phyloP scores from a whole-genome alignment of 2,329 filamentous ascomycete species.

The Grosmannia serpens region DNA sequence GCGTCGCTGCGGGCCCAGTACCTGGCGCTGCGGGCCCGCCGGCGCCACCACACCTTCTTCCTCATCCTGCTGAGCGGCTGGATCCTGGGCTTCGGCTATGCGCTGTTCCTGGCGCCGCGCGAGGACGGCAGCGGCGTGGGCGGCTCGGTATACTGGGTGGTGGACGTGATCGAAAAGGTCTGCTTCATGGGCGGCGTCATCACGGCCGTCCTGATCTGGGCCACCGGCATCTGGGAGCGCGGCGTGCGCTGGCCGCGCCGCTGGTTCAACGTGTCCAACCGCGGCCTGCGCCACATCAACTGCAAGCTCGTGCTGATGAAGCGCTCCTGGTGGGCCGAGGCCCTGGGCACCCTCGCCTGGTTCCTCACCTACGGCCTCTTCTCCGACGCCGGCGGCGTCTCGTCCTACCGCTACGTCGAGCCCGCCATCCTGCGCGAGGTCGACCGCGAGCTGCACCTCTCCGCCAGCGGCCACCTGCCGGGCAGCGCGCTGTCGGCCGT shows the following conservation, averaged over 20 bases:
- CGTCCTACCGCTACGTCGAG: conserved; percentile 68
- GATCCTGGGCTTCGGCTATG: conserved; percentile 78
- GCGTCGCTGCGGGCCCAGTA: conserved; percentile 88
- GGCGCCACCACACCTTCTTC: conserved; percentile 89
- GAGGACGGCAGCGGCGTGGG: conserved; percentile 88
- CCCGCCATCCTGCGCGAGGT: conserved; percentile 46
- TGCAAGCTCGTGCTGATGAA: conserved; percentile 88
- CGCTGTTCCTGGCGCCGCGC: conserved; percentile 86
- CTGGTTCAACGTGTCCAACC: conserved; percentile 82
- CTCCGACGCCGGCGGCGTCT: conserved; percentile 50
- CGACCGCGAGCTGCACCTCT: conserved; percentile 44
- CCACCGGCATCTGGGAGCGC: conserved; percentile 90
- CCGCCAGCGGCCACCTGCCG: conserved; percentile 27
- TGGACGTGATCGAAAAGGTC: conserved; percentile 82
- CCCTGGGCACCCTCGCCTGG: conserved; percentile 61
- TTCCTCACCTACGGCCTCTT: conserved; percentile 66
- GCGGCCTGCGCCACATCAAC: conserved; percentile 85
- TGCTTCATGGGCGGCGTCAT: conserved; percentile 85
- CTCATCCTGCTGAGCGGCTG: conserved; percentile 67
- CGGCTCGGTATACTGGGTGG: conserved; percentile 90
- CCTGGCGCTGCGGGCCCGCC: conserved; percentile 74
- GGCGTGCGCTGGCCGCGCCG: conserved; percentile 88
- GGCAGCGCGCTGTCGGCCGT: conserved; percentile 10
- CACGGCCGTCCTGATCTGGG: conserved; percentile 80
- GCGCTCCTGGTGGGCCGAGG: conserved; percentile 70